Evolutionary conservation across 2,329 filamentous ascomycete species (phyloP).

Genomic region (Ophiobolus disseminans): DNA sequence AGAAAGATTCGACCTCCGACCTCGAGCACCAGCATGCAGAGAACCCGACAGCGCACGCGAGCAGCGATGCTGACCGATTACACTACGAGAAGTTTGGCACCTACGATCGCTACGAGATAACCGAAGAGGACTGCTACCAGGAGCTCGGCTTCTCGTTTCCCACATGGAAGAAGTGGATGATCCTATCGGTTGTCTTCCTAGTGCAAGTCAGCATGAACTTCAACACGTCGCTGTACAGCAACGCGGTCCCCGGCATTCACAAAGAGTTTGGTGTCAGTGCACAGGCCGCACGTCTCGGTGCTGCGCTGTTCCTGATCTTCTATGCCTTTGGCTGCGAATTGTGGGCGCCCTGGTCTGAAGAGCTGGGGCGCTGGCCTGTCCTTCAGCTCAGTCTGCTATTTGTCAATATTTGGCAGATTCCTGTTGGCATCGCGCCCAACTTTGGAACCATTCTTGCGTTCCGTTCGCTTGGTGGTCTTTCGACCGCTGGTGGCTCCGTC

Average conservation of each 20-base stretch:
- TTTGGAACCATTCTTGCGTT: constrained; percentile 74
- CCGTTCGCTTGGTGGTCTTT: constrained; percentile 51
- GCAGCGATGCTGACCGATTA: constrained; percentile 30
- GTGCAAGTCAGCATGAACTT: constrained; percentile 66
- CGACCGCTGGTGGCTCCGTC: constrained; percentile 68
- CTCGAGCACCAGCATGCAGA: constrained; percentile 26
- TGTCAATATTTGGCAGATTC: constrained; percentile 75
- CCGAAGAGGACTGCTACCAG: constrained; percentile 59
- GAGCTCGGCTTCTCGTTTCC: constrained; percentile 59
- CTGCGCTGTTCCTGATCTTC: constrained; percentile 77
- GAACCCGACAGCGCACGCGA: constrained; percentile 18
- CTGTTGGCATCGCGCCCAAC: constrained; percentile 74
- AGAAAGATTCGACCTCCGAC: constrained; percentile 32
- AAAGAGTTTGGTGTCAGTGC: constrained; percentile 71
- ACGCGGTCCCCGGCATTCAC: constrained; percentile 59
- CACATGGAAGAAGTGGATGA: constrained; percentile 61
- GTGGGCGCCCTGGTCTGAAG: constrained; percentile 88
- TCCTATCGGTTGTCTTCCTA: constrained; percentile 60
- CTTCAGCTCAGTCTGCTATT: constrained; percentile 75
- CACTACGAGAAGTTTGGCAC: constrained; percentile 45
- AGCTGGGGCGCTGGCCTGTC: constrained; percentile 78
- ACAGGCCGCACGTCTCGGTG: constrained; percentile 74
- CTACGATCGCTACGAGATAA: constrained; percentile 57
- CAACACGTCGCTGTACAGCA: constrained; percentile 64
- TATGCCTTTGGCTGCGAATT: constrained; percentile 89